Evolutionary conservation across 2,329 filamentous ascomycete genomes (phyloP).

Genomic region (Sarocladiaceae sp.): DNA sequence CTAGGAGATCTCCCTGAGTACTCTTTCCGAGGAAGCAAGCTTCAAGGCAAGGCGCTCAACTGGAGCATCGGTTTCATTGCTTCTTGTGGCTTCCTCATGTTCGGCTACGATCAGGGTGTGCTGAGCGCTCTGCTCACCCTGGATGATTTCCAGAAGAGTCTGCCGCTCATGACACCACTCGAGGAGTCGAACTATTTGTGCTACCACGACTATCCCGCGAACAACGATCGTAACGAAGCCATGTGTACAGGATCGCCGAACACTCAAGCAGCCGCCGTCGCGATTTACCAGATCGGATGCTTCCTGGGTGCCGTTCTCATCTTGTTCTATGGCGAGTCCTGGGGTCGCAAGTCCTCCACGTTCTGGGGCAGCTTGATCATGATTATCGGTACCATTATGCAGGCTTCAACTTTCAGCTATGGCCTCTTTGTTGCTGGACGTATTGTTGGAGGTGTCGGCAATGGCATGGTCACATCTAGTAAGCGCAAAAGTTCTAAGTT

Average conservation of each 20-base stretch:
- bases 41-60: slow-evolving; percentile 19
- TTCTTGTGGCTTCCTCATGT: slow-evolving; percentile 24
- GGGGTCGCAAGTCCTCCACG: slow-evolving; percentile 26
- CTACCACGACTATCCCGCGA: slow-evolving; percentile 18
- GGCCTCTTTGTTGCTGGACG: slow-evolving; percentile 20
- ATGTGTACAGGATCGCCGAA: slow-evolving; percentile 22
- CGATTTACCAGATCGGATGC: slow-evolving; percentile 24
- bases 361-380: slow-evolving; percentile 27
- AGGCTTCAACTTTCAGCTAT: slow-evolving; percentile 19
- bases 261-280: slow-evolving; percentile 23
- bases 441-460: slow-evolving; percentile 22
- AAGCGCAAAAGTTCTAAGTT: not conserved
- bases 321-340: slow-evolving; percentile 24
- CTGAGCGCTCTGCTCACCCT: slow-evolving; percentile 23
- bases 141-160: slow-evolving; percentile 21
- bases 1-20: slow-evolving; percentile 21
- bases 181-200: slow-evolving; percentile 20
- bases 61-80: slow-evolving; percentile 24
- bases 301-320: slow-evolving; percentile 24
- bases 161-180: slow-evolving; percentile 22
- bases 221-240: slow-evolving; percentile 14
- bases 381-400: slow-evolving; percentile 24
- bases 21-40: slow-evolving; percentile 17
- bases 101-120: slow-evolving; percentile 25
- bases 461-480: slow-evolving; percentile 23